Evolutionary conservation across 2,329 filamentous ascomycete genomes (phyloP).

Genomic region (Chaetomium sp.): DNA sequence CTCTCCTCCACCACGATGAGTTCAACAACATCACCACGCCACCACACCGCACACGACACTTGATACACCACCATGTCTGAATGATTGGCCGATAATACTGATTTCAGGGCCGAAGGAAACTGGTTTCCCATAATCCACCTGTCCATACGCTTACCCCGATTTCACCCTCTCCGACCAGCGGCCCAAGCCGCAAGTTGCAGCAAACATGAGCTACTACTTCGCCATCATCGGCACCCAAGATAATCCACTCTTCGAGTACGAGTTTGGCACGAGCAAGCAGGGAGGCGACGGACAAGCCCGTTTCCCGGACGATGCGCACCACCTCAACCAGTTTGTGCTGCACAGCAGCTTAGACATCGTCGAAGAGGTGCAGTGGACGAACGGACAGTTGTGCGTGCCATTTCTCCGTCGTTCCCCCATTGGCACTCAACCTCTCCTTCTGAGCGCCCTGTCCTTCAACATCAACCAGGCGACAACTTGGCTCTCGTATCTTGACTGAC

Average conservation of each 20-base stretch:
- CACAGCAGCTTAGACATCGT: slow-evolving; percentile 92
- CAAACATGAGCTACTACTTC: slow-evolving; percentile 92
- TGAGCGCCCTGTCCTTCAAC: background rate
- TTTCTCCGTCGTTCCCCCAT: background rate
- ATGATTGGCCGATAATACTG: slow-evolving; percentile 27
- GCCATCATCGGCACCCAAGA: slow-evolving; percentile 92
- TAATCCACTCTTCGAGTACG: slow-evolving; percentile 92
- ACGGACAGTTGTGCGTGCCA: slow-evolving; percentile 65
- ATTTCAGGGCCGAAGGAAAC: too few relatives aligned
- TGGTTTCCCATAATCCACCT: too few relatives aligned
- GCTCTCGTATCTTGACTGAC: background rate
- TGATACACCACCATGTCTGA: background rate
- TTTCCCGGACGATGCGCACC: slow-evolving; percentile 80
- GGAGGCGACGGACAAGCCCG: slow-evolving; percentile 88
- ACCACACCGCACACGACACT: background rate
- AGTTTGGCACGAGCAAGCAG: slow-evolving; percentile 94
- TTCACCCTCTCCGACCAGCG: background rate
- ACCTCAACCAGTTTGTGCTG: slow-evolving; percentile 96
- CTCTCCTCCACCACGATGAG: background rate
- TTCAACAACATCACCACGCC: background rate
- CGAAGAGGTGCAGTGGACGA: slow-evolving; percentile 93
- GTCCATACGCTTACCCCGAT: background rate
- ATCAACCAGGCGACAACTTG: background rate
- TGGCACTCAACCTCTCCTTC: background rate
- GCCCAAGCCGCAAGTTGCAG: too few relatives aligned